These are phyloP conservation scores for Phytophthora ramorum DNA, from an alignment of 352 stramenopile species.

Conservation along the genomic window DNA sequence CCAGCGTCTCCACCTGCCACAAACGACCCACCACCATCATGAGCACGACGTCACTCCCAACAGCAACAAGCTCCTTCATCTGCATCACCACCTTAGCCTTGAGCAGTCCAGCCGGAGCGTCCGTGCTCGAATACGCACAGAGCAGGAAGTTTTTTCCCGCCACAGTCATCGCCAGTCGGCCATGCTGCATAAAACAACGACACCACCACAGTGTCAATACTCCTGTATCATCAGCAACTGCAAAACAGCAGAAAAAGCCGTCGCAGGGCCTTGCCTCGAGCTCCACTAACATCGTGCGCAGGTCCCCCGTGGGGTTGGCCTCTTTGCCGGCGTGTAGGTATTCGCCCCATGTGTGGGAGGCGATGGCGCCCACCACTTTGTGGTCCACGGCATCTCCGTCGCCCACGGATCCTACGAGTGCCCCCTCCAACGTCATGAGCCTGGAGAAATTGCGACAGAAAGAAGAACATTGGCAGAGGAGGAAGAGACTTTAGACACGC, in stretches of 20 bases:
- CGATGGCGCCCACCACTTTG: slow-evolving; percentile 89
- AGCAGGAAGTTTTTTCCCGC: slow-evolving; percentile 79
- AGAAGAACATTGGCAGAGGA: background rate
- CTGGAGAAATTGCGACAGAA: slow-evolving; percentile 33
- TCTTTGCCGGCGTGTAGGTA: slow-evolving; percentile 82
- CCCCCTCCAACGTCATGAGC: slow-evolving; percentile 85
- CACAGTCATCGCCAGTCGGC: slow-evolving; percentile 66
- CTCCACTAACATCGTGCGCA: slow-evolving; percentile 76
- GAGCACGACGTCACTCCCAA: background rate
- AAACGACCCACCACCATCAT: background rate
- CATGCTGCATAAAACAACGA: slow-evolving; percentile 41
- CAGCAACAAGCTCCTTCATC: background rate
- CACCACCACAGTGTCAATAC: background rate
- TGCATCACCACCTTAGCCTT: slow-evolving; percentile 76
- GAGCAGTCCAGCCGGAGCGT: slow-evolving; percentile 64
- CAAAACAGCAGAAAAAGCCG: slow-evolving; percentile 4
- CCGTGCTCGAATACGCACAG: slow-evolving; percentile 72
- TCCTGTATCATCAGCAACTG: background rate
- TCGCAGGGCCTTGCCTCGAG: slow-evolving; percentile 53
- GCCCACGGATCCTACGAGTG: slow-evolving; percentile 82
- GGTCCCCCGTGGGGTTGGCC: slow-evolving; percentile 55
- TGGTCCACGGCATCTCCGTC: slow-evolving; percentile 65
- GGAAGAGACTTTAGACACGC: background rate
- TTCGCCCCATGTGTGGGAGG: slow-evolving; percentile 85
- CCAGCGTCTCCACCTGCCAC: slow-evolving; percentile 67